These are phyloP conservation scores for Saccharomyces jurei DNA, from an alignment of 805 yeast genomes.

Conservation along the genomic window DNA sequence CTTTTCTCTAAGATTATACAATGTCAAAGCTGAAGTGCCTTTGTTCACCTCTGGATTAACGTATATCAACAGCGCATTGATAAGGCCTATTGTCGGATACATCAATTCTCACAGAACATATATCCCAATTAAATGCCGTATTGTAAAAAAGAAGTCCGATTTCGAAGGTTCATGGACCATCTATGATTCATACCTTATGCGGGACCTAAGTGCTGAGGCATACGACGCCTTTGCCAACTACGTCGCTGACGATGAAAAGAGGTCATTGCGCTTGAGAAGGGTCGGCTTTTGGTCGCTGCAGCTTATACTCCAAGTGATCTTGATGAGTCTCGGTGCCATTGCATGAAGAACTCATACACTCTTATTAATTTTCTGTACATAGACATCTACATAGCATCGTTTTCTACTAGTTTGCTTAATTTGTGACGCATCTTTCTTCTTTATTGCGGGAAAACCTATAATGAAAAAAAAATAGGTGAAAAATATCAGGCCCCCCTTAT, in stretches of 20 bases:
- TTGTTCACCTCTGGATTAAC: constrained; percentile 78
- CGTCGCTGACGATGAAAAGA: constrained; percentile 77
- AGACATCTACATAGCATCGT: neutral
- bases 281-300: constrained; percentile 93
- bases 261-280: constrained; percentile 63
- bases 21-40: constrained; percentile 85
- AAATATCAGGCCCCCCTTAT: neutral
- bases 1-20: constrained; percentile 67
- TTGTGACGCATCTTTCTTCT: neutral
- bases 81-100: constrained; percentile 91
- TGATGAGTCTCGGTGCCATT: constrained; percentile 75
- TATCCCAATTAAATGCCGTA: constrained; percentile 77
- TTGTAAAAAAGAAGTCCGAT: constrained; percentile 70
- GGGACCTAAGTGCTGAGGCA: constrained; percentile 80
- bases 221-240: constrained; percentile 85
- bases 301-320: constrained; percentile 66
- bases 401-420: neutral
- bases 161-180: constrained; percentile 96
- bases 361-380: neutral
- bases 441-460: neutral
- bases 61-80: constrained; percentile 85
- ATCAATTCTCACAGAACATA: constrained; percentile 84
- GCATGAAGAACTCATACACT: constrained; percentile 30
- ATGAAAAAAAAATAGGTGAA: neutral
- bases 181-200: constrained; percentile 85